Percentiles rank a stretch among this genome's conserved stretches.
Conservation (phyloP, 2,329 filamentous ascomycete species). For the Ophiostoma sp. region DNA sequence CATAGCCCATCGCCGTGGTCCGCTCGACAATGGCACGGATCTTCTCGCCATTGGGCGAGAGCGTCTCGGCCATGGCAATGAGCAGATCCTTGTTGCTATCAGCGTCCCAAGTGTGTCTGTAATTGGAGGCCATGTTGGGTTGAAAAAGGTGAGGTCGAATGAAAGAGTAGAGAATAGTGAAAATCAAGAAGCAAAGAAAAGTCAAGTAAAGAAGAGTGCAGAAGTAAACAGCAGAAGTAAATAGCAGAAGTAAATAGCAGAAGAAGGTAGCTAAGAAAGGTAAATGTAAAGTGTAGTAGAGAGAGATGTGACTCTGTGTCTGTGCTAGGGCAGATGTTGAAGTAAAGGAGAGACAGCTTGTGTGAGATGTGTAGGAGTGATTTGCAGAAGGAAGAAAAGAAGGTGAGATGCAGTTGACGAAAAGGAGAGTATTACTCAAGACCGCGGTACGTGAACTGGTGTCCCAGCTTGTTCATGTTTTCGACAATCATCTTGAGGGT, state of each 20-base stretch:
- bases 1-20: slow-evolving; percentile 33
- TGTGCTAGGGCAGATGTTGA: neutral
- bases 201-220: neutral
- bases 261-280: neutral
- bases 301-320: neutral
- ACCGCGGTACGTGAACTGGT: slow-evolving; percentile 31
- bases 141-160: neutral
- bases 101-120: slow-evolving; percentile 33
- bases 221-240: neutral
- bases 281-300: neutral
- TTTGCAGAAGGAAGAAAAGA: too few species aligned
- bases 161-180: neutral
- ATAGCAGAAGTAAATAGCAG: neutral
- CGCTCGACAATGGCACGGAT: slow-evolving; percentile 32
- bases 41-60: slow-evolving; percentile 32
- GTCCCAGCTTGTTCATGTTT: slow-evolving; percentile 33
- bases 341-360: neutral
- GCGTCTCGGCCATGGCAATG: slow-evolving; percentile 31
- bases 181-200: neutral
- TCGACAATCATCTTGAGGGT: slow-evolving; percentile 36
- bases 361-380: neutral
- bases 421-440: slow-evolving; percentile 24
- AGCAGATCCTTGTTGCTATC: slow-evolving; percentile 37
- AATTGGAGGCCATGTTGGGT: slow-evolving; percentile 14
- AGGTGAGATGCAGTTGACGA: neutral